Evolutionary conservation across 148 eudicot species (phyloP).

Genomic region (Vaccinium corymbosum): DNA sequence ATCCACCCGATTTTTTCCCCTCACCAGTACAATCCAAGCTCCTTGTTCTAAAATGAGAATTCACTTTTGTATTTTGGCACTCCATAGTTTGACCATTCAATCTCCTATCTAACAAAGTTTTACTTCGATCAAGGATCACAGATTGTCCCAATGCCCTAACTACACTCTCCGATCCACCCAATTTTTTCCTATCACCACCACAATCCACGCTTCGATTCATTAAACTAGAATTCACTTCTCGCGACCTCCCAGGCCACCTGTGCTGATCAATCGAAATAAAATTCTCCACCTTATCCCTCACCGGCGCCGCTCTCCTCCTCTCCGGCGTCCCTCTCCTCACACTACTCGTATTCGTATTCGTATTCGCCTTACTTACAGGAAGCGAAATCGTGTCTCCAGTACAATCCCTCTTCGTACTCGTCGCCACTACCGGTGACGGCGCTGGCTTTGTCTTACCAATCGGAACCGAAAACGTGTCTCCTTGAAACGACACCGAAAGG

Average conservation of each 20-base stretch:
- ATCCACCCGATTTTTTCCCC: conserved; percentile 38
- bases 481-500: conserved; percentile 79
- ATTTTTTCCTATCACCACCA: conserved; percentile 38
- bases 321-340: conserved; percentile 47
- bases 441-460: conserved; percentile 38
- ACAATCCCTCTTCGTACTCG: no score
- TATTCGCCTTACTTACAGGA: conserved; percentile 29
- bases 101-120: conserved; percentile 11
- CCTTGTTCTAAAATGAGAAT: conserved; percentile 31
- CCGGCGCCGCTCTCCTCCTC: conserved; percentile 44
- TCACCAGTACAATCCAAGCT: conserved; percentile 64
- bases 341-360: neutral
- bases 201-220: conserved; percentile 68
- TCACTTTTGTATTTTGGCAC: conserved; percentile 11
- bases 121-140: conserved; percentile 23
- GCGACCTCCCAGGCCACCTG: conserved; percentile 71
- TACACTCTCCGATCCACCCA: conserved; percentile 46
- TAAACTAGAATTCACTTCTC: conserved; percentile 22
- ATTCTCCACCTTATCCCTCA: conserved; percentile 42
- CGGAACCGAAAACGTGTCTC: conserved; percentile 49
- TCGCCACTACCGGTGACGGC: conserved; percentile 2
- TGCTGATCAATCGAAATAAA: conserved; percentile 43
- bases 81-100: neutral
- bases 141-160: conserved; percentile 49
- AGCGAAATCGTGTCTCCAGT: conserved; percentile 48